Percentiles rank a stretch among this genome's conserved stretches.
Conservation (phyloP, 1,139 yeast genomes). For the Pichia sp. region DNA sequence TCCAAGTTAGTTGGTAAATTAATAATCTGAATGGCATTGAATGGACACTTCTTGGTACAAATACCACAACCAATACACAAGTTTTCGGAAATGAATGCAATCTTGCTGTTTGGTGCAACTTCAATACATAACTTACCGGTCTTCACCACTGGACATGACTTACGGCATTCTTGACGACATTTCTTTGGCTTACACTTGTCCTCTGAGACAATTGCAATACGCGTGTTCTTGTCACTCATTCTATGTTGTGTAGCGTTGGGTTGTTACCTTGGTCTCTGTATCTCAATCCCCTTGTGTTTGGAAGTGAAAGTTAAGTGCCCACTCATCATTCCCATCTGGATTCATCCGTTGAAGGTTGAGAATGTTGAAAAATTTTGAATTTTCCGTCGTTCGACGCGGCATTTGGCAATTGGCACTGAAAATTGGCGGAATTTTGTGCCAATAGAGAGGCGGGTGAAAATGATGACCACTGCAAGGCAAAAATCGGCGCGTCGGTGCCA, state of each 20-base stretch:
- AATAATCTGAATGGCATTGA: slow-evolving; percentile 92
- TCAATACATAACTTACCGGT: slow-evolving; percentile 98
- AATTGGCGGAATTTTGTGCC: too few species aligned
- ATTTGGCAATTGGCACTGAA: too few species aligned
- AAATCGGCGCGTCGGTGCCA: too few species aligned
- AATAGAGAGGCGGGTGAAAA: too few species aligned
- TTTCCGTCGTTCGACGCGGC: too few species aligned
- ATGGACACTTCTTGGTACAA: slow-evolving; percentile 97
- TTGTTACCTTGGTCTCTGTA: background rate
- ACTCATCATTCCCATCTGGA: too few species aligned
- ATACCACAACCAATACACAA: slow-evolving; percentile 99
- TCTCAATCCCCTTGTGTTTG: too few species aligned
- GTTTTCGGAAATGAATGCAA: slow-evolving; percentile 92
- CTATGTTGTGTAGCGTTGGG: background rate
- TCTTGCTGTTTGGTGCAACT: slow-evolving; percentile 82
- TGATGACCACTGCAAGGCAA: too few species aligned
- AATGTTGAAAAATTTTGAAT: too few species aligned
- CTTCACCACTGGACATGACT: slow-evolving; percentile 94
- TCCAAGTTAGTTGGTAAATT: slow-evolving; percentile 95
- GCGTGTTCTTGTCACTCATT: slow-evolving; percentile 59
- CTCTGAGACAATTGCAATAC: slow-evolving; percentile 90
- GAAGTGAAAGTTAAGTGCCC: too few species aligned
- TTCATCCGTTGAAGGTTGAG: too few species aligned
- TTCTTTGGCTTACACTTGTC: slow-evolving; percentile 98
- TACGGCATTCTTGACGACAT: slow-evolving; percentile 97